Percentiles rank a stretch among this genome's conserved stretches.
These are phyloP conservation scores for Cicer cuneatum DNA, from an alignment of 306 rosid genomes.

Conservation along the genomic window DNA sequence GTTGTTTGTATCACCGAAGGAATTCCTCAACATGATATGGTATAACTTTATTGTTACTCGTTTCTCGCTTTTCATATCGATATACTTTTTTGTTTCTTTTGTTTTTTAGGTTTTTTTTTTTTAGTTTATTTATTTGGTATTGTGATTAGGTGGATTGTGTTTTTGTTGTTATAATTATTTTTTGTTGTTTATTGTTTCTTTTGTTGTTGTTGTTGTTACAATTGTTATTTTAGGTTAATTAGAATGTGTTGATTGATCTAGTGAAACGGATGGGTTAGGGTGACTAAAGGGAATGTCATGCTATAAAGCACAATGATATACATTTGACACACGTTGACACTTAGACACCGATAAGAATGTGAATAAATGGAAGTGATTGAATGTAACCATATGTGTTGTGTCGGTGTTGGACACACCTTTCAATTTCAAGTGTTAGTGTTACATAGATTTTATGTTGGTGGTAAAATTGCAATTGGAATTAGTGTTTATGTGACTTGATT, in stretches of 20 bases:
- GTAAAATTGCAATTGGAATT: neutral
- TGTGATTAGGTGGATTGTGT: neutral
- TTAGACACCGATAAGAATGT: neutral
- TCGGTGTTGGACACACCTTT: neutral
- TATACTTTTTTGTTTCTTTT: neutral
- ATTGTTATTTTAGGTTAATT: neutral
- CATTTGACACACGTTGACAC: neutral
- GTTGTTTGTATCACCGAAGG: conserved; percentile 98
- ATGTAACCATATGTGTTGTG: neutral
- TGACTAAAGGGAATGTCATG: neutral
- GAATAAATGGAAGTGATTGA: neutral
- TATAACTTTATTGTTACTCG: neutral
- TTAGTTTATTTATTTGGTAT: conserved; percentile 16
- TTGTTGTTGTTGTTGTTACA: neutral
- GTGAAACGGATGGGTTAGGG: neutral
- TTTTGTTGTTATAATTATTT: neutral
- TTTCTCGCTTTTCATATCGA: neutral
- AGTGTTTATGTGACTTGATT: neutral
- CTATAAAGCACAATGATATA: neutral
- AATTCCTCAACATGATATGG: conserved; percentile 99
- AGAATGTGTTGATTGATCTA: neutral
- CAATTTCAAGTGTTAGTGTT: neutral
- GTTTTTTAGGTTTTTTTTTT: neutral
- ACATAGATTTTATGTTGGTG: neutral
- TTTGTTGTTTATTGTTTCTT: no score